Conservation (phyloP, 2,329 filamentous ascomycete genomes). For the Clarireedia monteithiana region DNA sequence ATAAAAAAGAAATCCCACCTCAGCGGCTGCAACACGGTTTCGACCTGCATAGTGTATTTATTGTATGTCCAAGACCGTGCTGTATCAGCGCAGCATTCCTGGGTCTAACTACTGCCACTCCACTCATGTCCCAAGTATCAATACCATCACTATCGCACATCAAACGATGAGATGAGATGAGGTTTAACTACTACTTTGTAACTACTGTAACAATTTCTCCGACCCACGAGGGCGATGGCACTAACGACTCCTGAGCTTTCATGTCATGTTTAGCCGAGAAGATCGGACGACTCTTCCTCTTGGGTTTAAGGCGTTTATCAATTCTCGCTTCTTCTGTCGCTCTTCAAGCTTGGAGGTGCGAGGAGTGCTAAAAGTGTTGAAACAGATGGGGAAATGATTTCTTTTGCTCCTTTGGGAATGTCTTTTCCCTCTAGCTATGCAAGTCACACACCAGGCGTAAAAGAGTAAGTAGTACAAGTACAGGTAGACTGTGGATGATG, state of each 20-base stretch:
- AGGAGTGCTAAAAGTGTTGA: background rate
- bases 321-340: no score
- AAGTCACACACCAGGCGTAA: slow-evolving; percentile 3
- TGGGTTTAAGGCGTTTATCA: no score
- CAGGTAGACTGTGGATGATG: background rate
- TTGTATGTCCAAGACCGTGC: background rate
- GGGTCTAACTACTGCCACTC: background rate
- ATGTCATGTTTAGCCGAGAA: no score
- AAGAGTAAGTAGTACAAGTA: no score
- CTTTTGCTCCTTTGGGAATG: background rate
- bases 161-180: no score
- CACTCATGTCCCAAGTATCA: background rate
- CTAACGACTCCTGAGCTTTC: no score
- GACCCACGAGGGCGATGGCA: no score
- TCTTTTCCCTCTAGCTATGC: background rate
- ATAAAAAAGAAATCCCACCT: no score
- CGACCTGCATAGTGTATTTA: background rate
- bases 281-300: no score
- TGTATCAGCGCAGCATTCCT: background rate
- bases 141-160: no score
- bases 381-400: background rate
- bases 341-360: background rate
- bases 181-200: no score
- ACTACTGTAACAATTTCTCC: no score
- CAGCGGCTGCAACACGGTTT: background rate